Evolutionary conservation across 805 yeast species (phyloP).

Genomic region (Candida dajiaensis): DNA sequence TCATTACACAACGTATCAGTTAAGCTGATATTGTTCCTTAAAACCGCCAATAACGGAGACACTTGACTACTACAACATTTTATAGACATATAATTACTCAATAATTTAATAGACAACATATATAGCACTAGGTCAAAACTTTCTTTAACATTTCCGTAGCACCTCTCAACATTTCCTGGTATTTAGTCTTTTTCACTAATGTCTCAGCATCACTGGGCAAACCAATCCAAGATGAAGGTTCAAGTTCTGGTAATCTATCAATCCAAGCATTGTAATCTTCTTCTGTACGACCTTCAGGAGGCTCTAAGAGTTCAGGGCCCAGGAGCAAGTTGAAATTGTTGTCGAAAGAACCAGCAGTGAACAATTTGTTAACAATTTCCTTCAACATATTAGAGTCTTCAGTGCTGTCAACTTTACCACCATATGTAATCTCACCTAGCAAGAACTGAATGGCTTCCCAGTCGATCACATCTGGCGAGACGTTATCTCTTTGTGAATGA

Average conservation of each 20-base stretch:
- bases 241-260: conserved; percentile 41
- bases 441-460: conserved; percentile 48
- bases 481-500: conserved; percentile 24
- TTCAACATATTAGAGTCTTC: conserved; percentile 35
- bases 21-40: too few species aligned
- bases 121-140: neutral
- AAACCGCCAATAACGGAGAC: too few species aligned
- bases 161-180: conserved; percentile 1
- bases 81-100: neutral
- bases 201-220: conserved; percentile 38
- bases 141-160: neutral
- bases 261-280: conserved; percentile 45
- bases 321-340: conserved; percentile 36
- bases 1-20: too few species aligned
- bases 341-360: conserved; percentile 35
- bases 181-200: conserved; percentile 18
- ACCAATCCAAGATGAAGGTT: conserved; percentile 51
- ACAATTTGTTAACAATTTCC: conserved; percentile 32
- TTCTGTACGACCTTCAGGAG: conserved; percentile 42
- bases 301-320: conserved; percentile 9
- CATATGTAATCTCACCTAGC: conserved; percentile 54
- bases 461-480: conserved; percentile 43
- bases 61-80: too few species aligned
- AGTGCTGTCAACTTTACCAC: conserved; percentile 47
- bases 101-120: neutral